These are phyloP conservation scores for Phaeotremella skinneri DNA, from an alignment of 768 basidiomycete species.

Conservation along the genomic window DNA sequence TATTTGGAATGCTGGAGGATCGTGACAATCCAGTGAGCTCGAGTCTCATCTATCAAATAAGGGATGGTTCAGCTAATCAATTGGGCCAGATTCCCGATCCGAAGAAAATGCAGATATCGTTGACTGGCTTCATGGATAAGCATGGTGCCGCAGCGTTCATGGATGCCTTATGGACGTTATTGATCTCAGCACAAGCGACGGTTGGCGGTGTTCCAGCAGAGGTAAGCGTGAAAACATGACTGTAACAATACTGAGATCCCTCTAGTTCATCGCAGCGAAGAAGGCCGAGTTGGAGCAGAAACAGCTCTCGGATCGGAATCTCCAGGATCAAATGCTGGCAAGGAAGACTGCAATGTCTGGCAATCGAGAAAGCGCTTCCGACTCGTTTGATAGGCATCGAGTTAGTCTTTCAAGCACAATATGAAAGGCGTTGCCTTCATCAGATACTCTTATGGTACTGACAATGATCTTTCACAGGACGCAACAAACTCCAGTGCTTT, in stretches of 20 bases:
- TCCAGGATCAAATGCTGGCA: slow-evolving; percentile 23
- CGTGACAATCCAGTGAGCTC: slow-evolving; percentile 69
- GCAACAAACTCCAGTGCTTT: background rate
- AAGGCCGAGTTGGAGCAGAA: slow-evolving; percentile 46
- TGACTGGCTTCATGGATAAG: slow-evolving; percentile 87
- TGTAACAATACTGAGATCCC: background rate
- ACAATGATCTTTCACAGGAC: slow-evolving; percentile 11
- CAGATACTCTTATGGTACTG: background rate
- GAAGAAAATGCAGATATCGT: slow-evolving; percentile 89
- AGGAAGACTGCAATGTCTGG: slow-evolving; percentile 5
- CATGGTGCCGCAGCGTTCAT: slow-evolving; percentile 79
- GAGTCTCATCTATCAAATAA: no score
- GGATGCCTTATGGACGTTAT: slow-evolving; percentile 78
- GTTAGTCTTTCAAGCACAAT: slow-evolving; percentile 7
- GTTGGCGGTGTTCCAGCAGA: slow-evolving; percentile 84
- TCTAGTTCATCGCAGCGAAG: slow-evolving; percentile 49
- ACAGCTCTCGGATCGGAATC: slow-evolving; percentile 27
- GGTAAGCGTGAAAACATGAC: slow-evolving; percentile 21
- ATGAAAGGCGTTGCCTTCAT: background rate
- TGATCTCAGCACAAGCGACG: slow-evolving; percentile 89
- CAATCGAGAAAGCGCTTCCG: slow-evolving; percentile 14
- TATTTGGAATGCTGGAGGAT: slow-evolving; percentile 90
- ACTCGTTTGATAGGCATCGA: slow-evolving; percentile 28
- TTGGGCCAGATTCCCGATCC: slow-evolving; percentile 84
- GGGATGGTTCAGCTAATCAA: no score